Evolutionary conservation across 805 yeast species (phyloP).

Genomic region (Hanseniaspora singularis): DNA sequence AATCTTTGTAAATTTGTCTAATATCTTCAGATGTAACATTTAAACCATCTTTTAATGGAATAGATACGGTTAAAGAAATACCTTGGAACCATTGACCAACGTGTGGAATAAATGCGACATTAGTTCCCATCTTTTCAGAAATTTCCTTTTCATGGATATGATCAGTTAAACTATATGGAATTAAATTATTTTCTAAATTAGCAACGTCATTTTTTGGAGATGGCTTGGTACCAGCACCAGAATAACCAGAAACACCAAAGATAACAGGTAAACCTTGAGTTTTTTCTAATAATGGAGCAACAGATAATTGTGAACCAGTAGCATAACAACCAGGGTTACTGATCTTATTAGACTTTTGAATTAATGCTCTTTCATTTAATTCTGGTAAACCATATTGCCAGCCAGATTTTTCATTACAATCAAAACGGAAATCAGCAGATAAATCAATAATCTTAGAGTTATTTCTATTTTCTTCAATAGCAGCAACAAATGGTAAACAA

Average conservation of each 20-base stretch:
- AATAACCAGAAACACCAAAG: constrained; percentile 95
- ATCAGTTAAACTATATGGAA: constrained; percentile 91
- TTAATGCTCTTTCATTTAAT: constrained; percentile 52
- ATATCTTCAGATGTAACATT: constrained; percentile 73
- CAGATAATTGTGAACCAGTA: constrained; percentile 91
- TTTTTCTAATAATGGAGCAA: constrained; percentile 69
- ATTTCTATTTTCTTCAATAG: constrained; percentile 57
- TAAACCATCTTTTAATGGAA: constrained; percentile 61
- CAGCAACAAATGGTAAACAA: constrained; percentile 75
- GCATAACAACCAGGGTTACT: constrained; percentile 99
- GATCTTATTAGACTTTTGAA: constrained; percentile 64
- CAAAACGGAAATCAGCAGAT: constrained; percentile 94
- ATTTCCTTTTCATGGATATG: constrained; percentile 95
- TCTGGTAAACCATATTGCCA: constrained; percentile 98
- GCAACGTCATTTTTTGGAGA: constrained; percentile 85
- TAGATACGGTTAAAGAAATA: constrained; percentile 78
- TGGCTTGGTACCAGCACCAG: constrained; percentile 99
- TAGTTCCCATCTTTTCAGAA: constrained; percentile 60
- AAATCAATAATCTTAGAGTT: constrained; percentile 72
- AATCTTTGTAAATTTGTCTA: constrained; percentile 63
- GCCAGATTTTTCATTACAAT: constrained; percentile 48
- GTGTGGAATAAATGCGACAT: constrained; percentile 88
- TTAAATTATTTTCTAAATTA: constrained; percentile 64
- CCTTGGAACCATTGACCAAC: constrained; percentile 99
- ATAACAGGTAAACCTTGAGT: constrained; percentile 65